phyloP scores from a whole-genome alignment of 108 stramenopile genomes.

The Cyclotella cryptica region DNA sequence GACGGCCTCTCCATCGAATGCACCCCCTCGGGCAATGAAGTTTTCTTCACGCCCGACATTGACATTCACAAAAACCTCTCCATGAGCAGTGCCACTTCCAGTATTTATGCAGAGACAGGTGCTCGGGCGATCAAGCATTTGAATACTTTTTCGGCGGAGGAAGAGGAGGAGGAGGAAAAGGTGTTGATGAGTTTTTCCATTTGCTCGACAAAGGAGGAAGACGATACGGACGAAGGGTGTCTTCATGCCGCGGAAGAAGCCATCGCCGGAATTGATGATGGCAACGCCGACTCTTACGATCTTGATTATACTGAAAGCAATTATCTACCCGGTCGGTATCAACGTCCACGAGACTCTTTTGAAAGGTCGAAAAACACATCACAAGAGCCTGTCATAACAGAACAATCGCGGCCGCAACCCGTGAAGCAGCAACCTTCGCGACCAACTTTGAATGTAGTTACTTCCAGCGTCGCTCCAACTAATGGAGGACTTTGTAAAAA shows the following conservation, averaged over 20 bases:
- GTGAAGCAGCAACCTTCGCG: background rate
- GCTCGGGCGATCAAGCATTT: slow-evolving; percentile 12
- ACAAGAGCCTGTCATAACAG: background rate
- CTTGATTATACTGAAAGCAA: background rate
- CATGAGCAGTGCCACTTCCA: background rate
- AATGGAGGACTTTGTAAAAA: background rate
- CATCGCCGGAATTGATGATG: background rate
- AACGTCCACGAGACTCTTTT: slow-evolving; percentile 17
- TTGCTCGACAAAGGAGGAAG: slow-evolving; percentile 1
- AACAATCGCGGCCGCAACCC: background rate
- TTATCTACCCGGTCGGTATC: slow-evolving; percentile 9
- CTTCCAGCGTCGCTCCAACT: background rate
- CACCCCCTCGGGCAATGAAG: slow-evolving; percentile 4
- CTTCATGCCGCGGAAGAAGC: too few relatives aligned
- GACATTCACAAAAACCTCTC: slow-evolving; percentile 4
- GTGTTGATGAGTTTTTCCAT: background rate
- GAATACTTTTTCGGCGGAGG: slow-evolving; percentile 12
- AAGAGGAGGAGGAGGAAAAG: background rate
- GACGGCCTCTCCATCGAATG: slow-evolving; percentile 4
- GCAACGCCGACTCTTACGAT: background rate
- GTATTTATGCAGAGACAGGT: slow-evolving; percentile 13
- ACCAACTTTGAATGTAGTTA: background rate
- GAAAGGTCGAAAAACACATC: background rate
- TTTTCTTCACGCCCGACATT: slow-evolving; percentile 3
- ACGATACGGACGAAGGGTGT: background rate